These are phyloP conservation scores for Eimeria tenella DNA, from an alignment of 169 alveolate genomes.

Conservation along the genomic window DNA sequence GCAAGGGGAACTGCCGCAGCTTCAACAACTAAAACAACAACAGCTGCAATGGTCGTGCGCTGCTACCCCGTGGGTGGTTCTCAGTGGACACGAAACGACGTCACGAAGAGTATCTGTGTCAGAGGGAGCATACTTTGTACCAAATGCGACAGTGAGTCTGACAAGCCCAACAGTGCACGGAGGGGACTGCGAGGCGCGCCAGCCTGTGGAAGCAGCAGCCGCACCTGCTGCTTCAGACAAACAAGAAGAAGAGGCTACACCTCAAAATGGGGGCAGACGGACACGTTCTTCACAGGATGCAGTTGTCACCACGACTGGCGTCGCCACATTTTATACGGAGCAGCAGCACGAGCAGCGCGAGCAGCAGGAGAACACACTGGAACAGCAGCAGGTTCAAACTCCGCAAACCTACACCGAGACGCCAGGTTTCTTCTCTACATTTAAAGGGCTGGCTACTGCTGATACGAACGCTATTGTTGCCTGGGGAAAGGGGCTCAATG, in stretches of 20 bases:
- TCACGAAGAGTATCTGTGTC: background rate
- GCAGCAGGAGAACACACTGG: background rate
- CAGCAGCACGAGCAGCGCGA: background rate
- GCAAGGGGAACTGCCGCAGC: background rate
- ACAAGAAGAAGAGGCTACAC: background rate
- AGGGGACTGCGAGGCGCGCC: background rate
- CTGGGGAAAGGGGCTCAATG: background rate
- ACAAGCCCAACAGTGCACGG: background rate
- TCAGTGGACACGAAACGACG: background rate
- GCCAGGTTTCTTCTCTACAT: constrained; percentile 18
- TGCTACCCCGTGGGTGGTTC: background rate
- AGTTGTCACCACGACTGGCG: background rate
- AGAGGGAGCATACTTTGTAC: background rate
- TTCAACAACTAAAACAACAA: background rate
- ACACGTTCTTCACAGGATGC: background rate
- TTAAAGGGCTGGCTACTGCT: constrained; percentile 4
- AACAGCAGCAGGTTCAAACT: constrained; percentile 9
- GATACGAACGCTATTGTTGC: constrained; percentile 20
- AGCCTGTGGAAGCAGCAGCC: background rate
- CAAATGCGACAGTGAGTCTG: background rate
- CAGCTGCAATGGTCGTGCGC: constrained; percentile 2
- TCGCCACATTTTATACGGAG: background rate
- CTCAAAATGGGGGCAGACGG: background rate
- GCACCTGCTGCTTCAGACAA: constrained; percentile 5
- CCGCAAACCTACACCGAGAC: background rate